A percentile compares a stretch with the other conserved stretches of the same genome.
Evolutionary conservation across 495 filamentous ascomycete genomes (phyloP).

Genomic region (Talaromyces thailandensis): DNA sequence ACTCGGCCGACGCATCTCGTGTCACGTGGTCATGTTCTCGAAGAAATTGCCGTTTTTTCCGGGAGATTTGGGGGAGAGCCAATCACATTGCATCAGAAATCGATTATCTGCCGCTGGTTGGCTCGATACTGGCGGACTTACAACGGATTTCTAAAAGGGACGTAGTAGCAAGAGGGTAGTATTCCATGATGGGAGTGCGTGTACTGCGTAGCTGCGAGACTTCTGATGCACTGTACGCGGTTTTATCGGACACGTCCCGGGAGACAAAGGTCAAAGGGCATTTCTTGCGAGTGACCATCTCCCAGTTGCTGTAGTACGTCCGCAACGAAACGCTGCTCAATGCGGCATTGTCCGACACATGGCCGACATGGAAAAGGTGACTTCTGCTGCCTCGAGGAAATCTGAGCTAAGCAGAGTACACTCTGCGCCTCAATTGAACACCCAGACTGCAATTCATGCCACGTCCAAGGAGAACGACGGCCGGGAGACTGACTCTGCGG

Average conservation of each 20-base stretch:
- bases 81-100: neutral
- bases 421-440: constrained; percentile 5
- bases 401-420: constrained; percentile 1
- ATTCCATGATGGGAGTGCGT: too few species aligned
- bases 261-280: neutral
- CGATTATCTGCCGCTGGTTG: too few species aligned
- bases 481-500: neutral
- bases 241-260: neutral
- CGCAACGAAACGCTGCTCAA: neutral
- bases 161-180: too few species aligned
- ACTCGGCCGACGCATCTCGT: neutral
- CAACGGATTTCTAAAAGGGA: neutral
- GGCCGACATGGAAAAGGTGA: constrained; percentile 3
- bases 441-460: neutral
- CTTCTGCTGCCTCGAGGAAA: neutral
- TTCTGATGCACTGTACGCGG: neutral
- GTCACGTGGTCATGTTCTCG: neutral
- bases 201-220: neutral
- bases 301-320: neutral
- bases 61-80: neutral
- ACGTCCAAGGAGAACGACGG: neutral
- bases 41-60: neutral
- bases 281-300: neutral
- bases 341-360: neutral
- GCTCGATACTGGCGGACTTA: neutral